Base-by-base conservation (phyloP, 2,329 filamentous ascomycete species). In the Monosporascus ibericus region DNA sequence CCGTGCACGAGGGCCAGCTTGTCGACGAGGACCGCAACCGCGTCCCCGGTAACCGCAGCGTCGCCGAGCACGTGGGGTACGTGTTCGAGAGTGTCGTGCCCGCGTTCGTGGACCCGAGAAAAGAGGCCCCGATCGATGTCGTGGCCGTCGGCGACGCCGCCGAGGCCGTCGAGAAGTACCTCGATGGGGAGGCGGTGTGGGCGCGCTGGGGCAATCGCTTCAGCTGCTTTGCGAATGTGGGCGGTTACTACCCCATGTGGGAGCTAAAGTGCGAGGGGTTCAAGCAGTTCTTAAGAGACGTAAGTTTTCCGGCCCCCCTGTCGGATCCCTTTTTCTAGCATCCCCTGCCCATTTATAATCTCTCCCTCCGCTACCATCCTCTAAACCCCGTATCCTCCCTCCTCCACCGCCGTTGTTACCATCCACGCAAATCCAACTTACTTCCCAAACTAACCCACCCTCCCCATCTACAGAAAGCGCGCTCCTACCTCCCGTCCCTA, bases 101-200 rank as follows among this genome's bases (percentile, higher is more conserved):
- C 0, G 67, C 71, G 8, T 55, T 84, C 6, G 70, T 81, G 0
- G 63, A 71, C 0, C 52, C 71, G 0, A 34, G 30, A 2, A 34
- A 14, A 5, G 67, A 76, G 1, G 81, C 83, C 0, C 77, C 75
- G 44, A 63, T 95, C 20, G 84, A 91, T 63, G 65, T 96, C 34
- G 75, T 96, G 47, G 88, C 81, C 1, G 72, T 94, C 17, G 84
- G 86, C 2, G 82, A 87, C 51, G 84, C 84, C 3, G 84, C 83
- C 0, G 76, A 84, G 34, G 70, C 75, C 2, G 72, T 83, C 0
- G 68, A 85, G 27, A 63, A 70, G 15, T 85, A 87, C 56, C 72
- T 94, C 9, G 76, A 84, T 37, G 58, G 75, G 3, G 65, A 80
- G 9, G 74, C 73, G 66, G 77, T 72, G 64, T 86, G 80, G 76